These are phyloP conservation scores for Adiantum capillusveneris DNA, from an alignment of 75 land plant genomes.

Conservation along the genomic window DNA sequence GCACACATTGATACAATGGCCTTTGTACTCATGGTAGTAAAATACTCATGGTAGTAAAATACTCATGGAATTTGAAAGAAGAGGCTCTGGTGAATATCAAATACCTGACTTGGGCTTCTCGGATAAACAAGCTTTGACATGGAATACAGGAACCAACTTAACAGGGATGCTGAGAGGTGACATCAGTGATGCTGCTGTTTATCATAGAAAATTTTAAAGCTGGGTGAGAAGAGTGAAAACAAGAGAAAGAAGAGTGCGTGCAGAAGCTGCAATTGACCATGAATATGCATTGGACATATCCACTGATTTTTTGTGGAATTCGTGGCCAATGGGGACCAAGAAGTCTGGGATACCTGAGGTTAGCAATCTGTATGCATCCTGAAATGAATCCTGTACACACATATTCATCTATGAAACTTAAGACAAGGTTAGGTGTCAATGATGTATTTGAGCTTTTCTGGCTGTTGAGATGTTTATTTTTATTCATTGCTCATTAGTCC, in stretches of 20 bases:
- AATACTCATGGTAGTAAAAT: no score
- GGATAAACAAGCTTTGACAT: conserved; percentile 21
- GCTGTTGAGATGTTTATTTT: no score
- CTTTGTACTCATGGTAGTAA: no score
- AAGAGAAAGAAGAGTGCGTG: conserved; percentile 13
- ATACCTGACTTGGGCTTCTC: conserved; percentile 24
- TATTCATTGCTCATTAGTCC: no score
- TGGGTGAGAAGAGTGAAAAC: conserved; percentile 30
- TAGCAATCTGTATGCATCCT: no score
- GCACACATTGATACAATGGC: no score
- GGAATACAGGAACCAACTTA: conserved; percentile 24
- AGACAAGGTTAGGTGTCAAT: no score
- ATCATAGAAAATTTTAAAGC: conserved; percentile 22
- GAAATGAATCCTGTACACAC: no score
- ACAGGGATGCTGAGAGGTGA: conserved; percentile 25
- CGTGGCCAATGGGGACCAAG: neutral
- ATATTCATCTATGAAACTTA: no score
- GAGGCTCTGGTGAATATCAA: conserved; percentile 1
- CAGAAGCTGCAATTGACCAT: neutral
- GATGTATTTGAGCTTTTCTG: no score
- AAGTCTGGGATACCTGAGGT: neutral
- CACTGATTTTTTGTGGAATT: neutral
- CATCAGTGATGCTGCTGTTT: conserved; percentile 14
- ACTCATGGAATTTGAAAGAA: conserved; percentile 16
- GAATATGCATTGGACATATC: conserved; percentile 3